Evolutionary conservation across 2,329 filamentous ascomycete species (phyloP), one percentile per base, ranked within the genome.

Genomic region (Coniochaeta sp.): DNA sequence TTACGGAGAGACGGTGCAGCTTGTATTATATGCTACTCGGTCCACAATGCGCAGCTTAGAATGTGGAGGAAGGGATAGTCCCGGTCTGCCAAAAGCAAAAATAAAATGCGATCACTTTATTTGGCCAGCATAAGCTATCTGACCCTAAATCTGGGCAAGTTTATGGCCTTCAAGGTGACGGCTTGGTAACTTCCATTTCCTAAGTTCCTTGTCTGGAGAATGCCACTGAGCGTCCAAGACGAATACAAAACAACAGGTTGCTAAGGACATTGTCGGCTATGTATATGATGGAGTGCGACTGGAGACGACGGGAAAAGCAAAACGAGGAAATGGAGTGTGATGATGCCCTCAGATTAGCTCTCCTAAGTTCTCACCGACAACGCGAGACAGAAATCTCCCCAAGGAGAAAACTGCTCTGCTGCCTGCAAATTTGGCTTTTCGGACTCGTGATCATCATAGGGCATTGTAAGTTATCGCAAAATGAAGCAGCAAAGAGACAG

Each of bases 361-460:
- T 75, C 73, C 73, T 70, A 54, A 62, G 73, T 75, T 75, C 73
- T 72, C 73, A 74, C 64, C 60, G 72, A 72, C 71, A 72, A 73
- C 71, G 62, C 66, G 64, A 66, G 64, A 59, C 52, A 59, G 50
- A 44, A 26, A 47, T 59, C 52, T 64, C 65, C 59, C 28, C 12
- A 57, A 57, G 17, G 34, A 36, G 22, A 38, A 7, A 8, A 26
- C 54, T 22, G 60, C 62, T 68, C 70, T 64, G 72, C 67, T 73
- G 72, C 65, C 72, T 74, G 70, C 72, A 74, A 74, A 73, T 74
- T 74, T 74, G 72, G 72, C 72, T 74, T 74, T 72, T 72, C 70
- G 72, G 69, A 67, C 68, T 67, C 64, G 66, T 60, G 60, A 66
- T 74, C 72, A 74, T 74, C 72, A 74, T 68, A 64, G 71, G 69